Evolutionary conservation across 1,284 basidiomycete genomes (phyloP), one percentile per base, ranked within the genome.

Genomic region (Ceratobasidium sp.): DNA sequence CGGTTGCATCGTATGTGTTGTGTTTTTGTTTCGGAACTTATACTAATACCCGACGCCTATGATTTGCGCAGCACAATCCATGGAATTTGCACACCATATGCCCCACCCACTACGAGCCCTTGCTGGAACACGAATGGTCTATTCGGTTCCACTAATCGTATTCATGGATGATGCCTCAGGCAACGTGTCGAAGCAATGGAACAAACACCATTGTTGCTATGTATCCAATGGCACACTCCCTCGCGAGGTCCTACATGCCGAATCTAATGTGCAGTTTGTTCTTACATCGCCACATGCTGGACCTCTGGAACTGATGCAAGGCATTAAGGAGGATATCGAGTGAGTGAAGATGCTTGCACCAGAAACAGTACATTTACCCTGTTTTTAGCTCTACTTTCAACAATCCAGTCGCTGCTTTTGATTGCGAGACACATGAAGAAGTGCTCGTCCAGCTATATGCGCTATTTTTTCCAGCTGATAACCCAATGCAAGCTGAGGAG

Each of bases 381-480:
- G n/a, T n/a, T n/a, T n/a, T n/a, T 41, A 74, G 58, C 41, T 9
- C n/a, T 11, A 39, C 19, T n/a, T 73, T 39, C 29, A 22, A 27
- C 0, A 61, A 74, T 16, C 76, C 74, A 5, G 41, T 79, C 14
- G 41, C 71, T 3, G 76, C 79, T 0, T 82, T 78, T 78, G 80
- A 82, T 37, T 78, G 74, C n/a, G 27, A 59, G 27, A 29, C 27
- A 14, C 9, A 22, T 24, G 6, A n/a, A 11, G 82, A 81, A 83
- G 0, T 81, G 78, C 46, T 74, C 81, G 5, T 64, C 16, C 37
- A 41, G 14, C 14, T 11, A 24, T 74, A 49, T 39, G 16, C 31
- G 1, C 59, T 64, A 1, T 64, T 64, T 41, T 64, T 27, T 3
- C 14, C 64, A n/a, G 75, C 59, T 29, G 75, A 77, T 51, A 77